Conservation (phyloP, 352 stramenopile species). For the Thalassiosira ordinaria region DNA sequence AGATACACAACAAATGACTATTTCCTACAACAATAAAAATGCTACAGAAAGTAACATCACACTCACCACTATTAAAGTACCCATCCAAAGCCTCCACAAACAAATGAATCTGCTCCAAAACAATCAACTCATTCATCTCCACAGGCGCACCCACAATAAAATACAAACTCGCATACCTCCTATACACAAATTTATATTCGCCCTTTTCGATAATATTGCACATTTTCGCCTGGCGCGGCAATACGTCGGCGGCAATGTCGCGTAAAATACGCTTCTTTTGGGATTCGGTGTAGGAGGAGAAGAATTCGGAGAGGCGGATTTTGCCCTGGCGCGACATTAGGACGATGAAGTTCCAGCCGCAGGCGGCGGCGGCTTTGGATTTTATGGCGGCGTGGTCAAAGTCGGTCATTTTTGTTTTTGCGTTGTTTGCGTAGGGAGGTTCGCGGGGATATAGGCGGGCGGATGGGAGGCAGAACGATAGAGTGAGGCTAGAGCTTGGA, state of each 20-base stretch:
- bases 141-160: constrained; percentile 96
- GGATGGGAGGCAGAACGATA: too few relatives aligned
- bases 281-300: constrained; percentile 80
- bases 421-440: too few relatives aligned
- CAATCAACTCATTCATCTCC: constrained; percentile 97
- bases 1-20: too few relatives aligned
- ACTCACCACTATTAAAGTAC: constrained; percentile 92
- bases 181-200: constrained; percentile 98
- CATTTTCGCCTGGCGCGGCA: constrained; percentile 88
- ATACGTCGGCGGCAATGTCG: constrained; percentile 83
- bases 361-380: constrained; percentile 53
- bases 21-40: too few relatives aligned
- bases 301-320: constrained; percentile 85
- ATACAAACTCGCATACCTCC: constrained; percentile 95
- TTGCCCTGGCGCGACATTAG: constrained; percentile 86
- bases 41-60: constrained; percentile 11
- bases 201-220: constrained; percentile 98
- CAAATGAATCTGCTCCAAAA: constrained; percentile 97
- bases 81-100: constrained; percentile 98
- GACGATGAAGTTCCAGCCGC: constrained; percentile 85
- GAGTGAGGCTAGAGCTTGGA: too few relatives aligned
- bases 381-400: constrained; percentile 45
- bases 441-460: too few relatives aligned
- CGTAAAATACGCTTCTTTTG: constrained; percentile 82
- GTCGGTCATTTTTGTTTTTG: constrained; percentile 46